Evolutionary conservation across 2,329 filamentous ascomycete species (phyloP).

Genomic region (Nemania diffusa): DNA sequence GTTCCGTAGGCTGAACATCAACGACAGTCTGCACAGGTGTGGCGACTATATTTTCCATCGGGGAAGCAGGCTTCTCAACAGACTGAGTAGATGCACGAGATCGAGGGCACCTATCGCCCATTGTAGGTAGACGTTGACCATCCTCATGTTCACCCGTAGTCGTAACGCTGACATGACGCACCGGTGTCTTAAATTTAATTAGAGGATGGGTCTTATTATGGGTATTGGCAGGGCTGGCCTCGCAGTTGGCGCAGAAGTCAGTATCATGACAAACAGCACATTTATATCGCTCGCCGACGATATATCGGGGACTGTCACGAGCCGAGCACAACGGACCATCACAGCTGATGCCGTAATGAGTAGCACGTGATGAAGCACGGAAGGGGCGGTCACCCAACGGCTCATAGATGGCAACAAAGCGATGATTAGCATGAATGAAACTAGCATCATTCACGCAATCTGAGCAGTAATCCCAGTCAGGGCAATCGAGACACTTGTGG

Average conservation of each 20-base stretch:
- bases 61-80: conserved; percentile 63
- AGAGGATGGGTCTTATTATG: conserved; percentile 98
- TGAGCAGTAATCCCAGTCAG: conserved; percentile 95
- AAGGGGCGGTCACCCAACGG: conserved; percentile 61
- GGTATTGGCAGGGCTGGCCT: conserved; percentile 82
- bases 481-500: conserved; percentile 96
- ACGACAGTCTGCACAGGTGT: conserved; percentile 75
- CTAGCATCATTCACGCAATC: conserved; percentile 75
- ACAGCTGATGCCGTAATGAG: conserved; percentile 90
- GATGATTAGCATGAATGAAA: conserved; percentile 81
- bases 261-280: conserved; percentile 94
- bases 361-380: conserved; percentile 55
- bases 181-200: conserved; percentile 95
- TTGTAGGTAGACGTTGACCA: conserved; percentile 70
- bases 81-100: conserved; percentile 51
- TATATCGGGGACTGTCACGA: conserved; percentile 72
- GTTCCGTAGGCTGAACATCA: conserved; percentile 72
- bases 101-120: conserved; percentile 71
- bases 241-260: conserved; percentile 95
- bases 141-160: conserved; percentile 81
- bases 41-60: conserved; percentile 58
- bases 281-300: conserved; percentile 92
- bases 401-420: conserved; percentile 89
- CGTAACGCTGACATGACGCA: conserved; percentile 86
- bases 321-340: conserved; percentile 88